Base-by-base conservation (phyloP, 352 stramenopile species). In the Phytophthora cajani region DNA sequence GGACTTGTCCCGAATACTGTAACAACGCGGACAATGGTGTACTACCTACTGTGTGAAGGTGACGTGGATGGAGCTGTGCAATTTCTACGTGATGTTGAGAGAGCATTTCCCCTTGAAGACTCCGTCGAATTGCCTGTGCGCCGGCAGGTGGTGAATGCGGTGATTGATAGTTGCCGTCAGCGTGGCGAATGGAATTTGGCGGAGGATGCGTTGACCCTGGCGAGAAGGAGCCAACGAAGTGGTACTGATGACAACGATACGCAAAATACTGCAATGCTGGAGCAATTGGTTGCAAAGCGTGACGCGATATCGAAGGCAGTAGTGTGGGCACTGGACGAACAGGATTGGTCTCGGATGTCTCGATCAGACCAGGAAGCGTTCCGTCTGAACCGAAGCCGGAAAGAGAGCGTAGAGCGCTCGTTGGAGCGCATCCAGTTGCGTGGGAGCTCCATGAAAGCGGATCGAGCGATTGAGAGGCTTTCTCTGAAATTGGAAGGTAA, bases 151-250 rank as follows among this genome's bases (percentile, higher is more conserved):
- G 59, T 79, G 16, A 84, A 81, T 56, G 76, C 62, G 6, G 59
- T 89, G n/a, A 42, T 90, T 7, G 84, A 92, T 67, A 74, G 71
- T 10, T 91, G 81, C 46, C 74, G 81, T 5, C 71, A 87, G 21
- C 58, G 59, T 33, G 56, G 52, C 2, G 62, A 84, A 21, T 91
- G 81, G 83, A 64, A 69, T n/a, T 77, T 58, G 17, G 67, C 74
- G n/a, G 62, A 75, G 4, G 64, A 74, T 16, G 46, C 30, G 14
- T 30, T 75, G 7, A 57, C 50, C 12, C 50, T 78, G 32, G 27
- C 56, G 10, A 44, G 44, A 25, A 69, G 38, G 7, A 59, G 21
- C 2, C n/a, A 68, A 25, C 51, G 71, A 27, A 8, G 46, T 67
- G 12, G n/a, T 38, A 33, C 56, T 23, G 56, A 3, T 58, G 58